Evolutionary conservation across 1,284 basidiomycete species (phyloP), one percentile per base, ranked within the genome.

Genomic region (Xerocomus cyaneibrunnescens): DNA sequence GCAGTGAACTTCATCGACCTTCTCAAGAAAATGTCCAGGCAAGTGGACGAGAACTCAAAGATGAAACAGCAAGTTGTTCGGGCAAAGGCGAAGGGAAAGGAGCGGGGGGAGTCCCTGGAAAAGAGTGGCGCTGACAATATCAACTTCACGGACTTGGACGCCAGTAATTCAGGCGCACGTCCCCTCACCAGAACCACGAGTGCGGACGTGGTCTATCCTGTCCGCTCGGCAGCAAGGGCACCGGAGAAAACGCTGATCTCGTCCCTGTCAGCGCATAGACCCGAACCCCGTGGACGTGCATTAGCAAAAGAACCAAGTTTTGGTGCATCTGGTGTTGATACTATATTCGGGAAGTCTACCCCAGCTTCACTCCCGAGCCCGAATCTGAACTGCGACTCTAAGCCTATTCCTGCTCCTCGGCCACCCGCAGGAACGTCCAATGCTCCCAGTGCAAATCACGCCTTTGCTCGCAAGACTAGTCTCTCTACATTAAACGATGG

Each of bases 41-140:
- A 60, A 17, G 23, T 69, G 17, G 67, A 67, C 17, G 52, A 55
- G 30, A 68, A 70, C 42, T 50, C 65, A 7, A 42, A 43, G 34
- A 58, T 56, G 50, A 67, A 67, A 49, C 61, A 70, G 41, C 55
- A 45, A 9, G 17, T 50, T 14, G 51, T 27, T 14, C 52, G 53
- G 27, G 55, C 40, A 28, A 54, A 52, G 19, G 35, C 17, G 5
- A 46, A 38, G 17, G 13, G 17, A 10, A 38, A 37, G 28, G 53
- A 54, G 7, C 48, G 50, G 31, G 57, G 49, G 17, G 39, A n/a
- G 8, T 53, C 48, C 13, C 35, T 45, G 2, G 45, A 34, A 21
- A 41, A 22, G 32, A 17, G 13, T 31, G 25, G 12, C 40, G 35
- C 10, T 3, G 28, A 35, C 31, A 17, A 37, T 3, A 25, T 32